phyloP scores from a whole-genome alignment of 2,329 filamentous ascomycete genomes.

The Chalara sp. region DNA sequence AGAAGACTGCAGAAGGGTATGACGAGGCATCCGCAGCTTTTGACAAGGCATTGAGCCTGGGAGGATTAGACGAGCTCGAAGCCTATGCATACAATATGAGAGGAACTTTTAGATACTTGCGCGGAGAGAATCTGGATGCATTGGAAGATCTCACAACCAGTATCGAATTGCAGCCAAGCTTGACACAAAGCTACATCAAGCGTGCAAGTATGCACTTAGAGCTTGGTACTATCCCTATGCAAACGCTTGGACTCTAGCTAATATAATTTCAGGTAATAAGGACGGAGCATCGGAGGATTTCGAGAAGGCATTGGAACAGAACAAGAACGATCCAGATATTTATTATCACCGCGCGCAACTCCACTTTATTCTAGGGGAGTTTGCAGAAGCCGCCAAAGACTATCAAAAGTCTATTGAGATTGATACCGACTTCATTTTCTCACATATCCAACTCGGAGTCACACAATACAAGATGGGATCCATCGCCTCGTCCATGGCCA shows the following conservation, averaged over 20 bases:
- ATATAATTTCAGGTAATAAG: slow-evolving; percentile 56
- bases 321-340: slow-evolving; percentile 87
- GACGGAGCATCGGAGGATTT: slow-evolving; percentile 87
- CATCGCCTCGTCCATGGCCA: slow-evolving; percentile 95
- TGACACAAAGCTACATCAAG: slow-evolving; percentile 98
- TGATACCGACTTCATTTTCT: slow-evolving; percentile 95
- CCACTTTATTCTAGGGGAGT: slow-evolving; percentile 95
- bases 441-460: slow-evolving; percentile 96
- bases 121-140: slow-evolving; percentile 79
- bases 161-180: slow-evolving; percentile 76
- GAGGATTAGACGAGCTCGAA: slow-evolving; percentile 74
- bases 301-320: slow-evolving; percentile 74
- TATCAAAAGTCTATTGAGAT: slow-evolving; percentile 99
- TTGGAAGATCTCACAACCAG: slow-evolving; percentile 85
- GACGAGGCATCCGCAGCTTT: slow-evolving; percentile 82
- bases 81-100: slow-evolving; percentile 94
- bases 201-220: slow-evolving; percentile 97
- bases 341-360: slow-evolving; percentile 98
- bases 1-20: slow-evolving; percentile 87
- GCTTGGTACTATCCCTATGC: slow-evolving; percentile 50
- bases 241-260: slow-evolving; percentile 16
- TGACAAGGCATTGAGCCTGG: slow-evolving; percentile 78
- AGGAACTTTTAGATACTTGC: slow-evolving; percentile 89
- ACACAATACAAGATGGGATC: slow-evolving; percentile 99
- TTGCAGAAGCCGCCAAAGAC: slow-evolving; percentile 89